A percentile compares a stretch with the other conserved stretches of the same genome.
phyloP scores from a whole-genome alignment of 75 land plant genomes.

The Larix kaempferi region DNA sequence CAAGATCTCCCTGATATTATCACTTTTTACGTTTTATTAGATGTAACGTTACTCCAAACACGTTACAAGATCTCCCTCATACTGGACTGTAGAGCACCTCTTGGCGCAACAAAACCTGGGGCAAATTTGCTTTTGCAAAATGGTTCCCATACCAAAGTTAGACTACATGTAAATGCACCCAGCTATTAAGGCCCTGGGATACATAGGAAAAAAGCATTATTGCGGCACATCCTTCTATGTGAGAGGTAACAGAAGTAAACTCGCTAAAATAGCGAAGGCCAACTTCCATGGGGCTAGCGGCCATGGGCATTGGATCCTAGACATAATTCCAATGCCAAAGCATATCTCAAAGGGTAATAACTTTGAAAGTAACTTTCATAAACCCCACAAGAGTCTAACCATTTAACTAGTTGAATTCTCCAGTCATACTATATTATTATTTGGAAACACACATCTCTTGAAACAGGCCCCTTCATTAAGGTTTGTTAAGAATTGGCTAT shows the following conservation, averaged over 20 bases:
- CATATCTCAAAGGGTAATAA: background rate
- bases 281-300: background rate
- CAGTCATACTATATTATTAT: background rate
- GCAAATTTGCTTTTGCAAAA: background rate
- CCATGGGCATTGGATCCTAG: background rate
- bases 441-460: background rate
- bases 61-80: no score
- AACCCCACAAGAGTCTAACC: background rate
- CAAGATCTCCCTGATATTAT: no score
- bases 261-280: background rate
- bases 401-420: background rate
- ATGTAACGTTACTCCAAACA: no score
- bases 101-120: no score
- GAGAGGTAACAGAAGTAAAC: background rate
- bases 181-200: background rate
- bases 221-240: background rate
- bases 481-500: background rate
- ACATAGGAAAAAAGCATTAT: background rate
- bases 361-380: background rate
- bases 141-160: background rate
- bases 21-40: no score
- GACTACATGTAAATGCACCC: background rate
- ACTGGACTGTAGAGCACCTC: no score
- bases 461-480: background rate
- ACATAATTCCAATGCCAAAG: background rate